Percentiles rank a stretch among this genome's conserved stretches.
Conservation (phyloP, 2,329 filamentous ascomycete species). For the Plectosphaerella cucumerina region DNA sequence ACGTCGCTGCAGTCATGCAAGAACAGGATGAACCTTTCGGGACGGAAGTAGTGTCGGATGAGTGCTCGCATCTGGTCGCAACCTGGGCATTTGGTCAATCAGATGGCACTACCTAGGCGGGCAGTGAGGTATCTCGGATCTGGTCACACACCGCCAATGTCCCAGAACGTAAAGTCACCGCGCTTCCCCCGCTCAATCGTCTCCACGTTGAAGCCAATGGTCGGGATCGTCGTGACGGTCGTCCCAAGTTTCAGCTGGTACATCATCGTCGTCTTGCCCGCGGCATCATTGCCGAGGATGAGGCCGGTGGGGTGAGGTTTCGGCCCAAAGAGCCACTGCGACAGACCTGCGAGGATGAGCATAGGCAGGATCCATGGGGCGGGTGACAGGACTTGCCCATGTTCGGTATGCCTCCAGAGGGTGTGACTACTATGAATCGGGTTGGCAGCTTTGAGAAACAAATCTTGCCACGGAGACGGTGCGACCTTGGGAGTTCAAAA, state of each 20-base stretch:
- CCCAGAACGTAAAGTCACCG: constrained; percentile 20
- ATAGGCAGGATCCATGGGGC: too few species aligned
- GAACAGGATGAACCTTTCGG: constrained; percentile 21
- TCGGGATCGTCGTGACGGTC: constrained; percentile 97
- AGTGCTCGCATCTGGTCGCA: constrained; percentile 22
- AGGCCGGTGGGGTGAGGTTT: not conserved
- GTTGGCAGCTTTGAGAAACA: too few species aligned
- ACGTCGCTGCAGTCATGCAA: constrained; percentile 21
- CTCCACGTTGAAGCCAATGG: constrained; percentile 99
- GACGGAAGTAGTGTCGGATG: constrained; percentile 19
- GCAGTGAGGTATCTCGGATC: not conserved
- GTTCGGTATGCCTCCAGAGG: too few species aligned
- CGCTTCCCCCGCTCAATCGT: constrained; percentile 43
- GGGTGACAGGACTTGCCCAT: too few species aligned
- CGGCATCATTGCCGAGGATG: constrained; percentile 9
- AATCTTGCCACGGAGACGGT: too few species aligned
- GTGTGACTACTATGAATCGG: too few species aligned
- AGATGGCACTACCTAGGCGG: not conserved
- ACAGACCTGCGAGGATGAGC: too few species aligned
- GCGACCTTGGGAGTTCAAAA: too few species aligned
- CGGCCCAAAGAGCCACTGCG: too few species aligned
- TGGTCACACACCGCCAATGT: constrained; percentile 19
- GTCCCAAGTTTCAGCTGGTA: constrained; percentile 86
- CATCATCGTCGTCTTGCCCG: constrained; percentile 73
- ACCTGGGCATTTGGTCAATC: constrained; percentile 11